Evolutionary conservation across 164 flowering plant species (phyloP).

Genomic region (Litsea cubeba): DNA sequence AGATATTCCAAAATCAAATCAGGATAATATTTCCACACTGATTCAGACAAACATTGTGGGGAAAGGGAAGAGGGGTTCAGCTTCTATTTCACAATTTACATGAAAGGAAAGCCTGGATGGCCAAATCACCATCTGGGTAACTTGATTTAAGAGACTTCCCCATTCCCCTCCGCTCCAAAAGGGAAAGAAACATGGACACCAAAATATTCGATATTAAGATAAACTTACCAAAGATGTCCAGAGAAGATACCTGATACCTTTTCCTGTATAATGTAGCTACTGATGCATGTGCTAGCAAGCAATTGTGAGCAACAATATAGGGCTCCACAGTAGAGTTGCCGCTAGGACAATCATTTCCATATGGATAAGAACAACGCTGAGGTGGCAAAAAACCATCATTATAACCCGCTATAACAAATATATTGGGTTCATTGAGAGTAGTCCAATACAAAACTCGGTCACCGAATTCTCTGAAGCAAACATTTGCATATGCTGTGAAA

Average conservation of each 20-base stretch:
- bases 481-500: conserved; percentile 49
- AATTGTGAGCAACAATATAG: conserved; percentile 36
- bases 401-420: conserved; percentile 26
- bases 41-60: no score
- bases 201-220: neutral
- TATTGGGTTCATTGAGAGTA: conserved; percentile 46
- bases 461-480: conserved; percentile 47
- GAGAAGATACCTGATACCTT: conserved; percentile 32
- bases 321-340: conserved; percentile 58
- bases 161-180: neutral
- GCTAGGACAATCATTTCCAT: conserved; percentile 24
- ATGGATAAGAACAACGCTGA: conserved; percentile 33
- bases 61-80: no score
- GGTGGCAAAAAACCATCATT: conserved; percentile 35
- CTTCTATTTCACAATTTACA: no score
- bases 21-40: no score
- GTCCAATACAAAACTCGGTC: conserved; percentile 52
- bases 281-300: conserved; percentile 48
- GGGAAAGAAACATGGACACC: no score
- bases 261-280: conserved; percentile 30
- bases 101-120: no score
- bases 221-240: neutral
- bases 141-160: neutral
- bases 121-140: neutral
- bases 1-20: no score